Evolutionary conservation across 352 stramenopile species (phyloP), one percentile per base, ranked within the genome.

Genomic region (Phytophthora tentaculata): DNA sequence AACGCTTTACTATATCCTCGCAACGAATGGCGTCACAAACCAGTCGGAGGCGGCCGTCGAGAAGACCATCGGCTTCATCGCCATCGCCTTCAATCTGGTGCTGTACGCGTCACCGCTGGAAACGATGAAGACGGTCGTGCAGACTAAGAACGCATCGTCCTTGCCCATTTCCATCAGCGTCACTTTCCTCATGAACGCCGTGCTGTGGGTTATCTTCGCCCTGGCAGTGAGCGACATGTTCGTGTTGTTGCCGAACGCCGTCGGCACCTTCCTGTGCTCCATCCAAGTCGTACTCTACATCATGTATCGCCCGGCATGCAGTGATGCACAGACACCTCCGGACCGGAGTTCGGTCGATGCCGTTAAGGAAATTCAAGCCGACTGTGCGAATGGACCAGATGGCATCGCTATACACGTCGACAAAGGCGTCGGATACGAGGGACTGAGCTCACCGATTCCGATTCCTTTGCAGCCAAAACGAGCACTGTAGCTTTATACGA

Each of bases 41-140:
- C 67, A 84, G 41, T 66, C 53, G 5, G 45, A 79, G 2, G n/a
- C 65, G 26, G 62, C 63, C 14, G 61, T 83, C 5, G 69, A 73
- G 41, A 60, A 76, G 22, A 69, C 64, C 1, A 50, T 83, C 16
- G 80, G 80, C 19, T 73, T 69, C 57, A 74, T 84, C 22, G 70
- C 67, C 13, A 77, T 84, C 24, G 68, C 64, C 1, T 78, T 80
- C 35, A 84, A 79, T 35, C 41, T 85, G 32, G 59, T 72, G 14
- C 49, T 88, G 14, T 88, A 83, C 51, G 67, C 67, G 16, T 83
- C 80, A 3, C 80, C 80, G 10, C 72, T 89, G 10, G 74, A 73
- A 32, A 73, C 64, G 23, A 79, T 89, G 65, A 64, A 59, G 56
- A 69, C 71, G 41, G 81, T 87, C 8, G 47, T 87, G 44, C 26